These are phyloP conservation scores for Acacia confusa DNA, from an alignment of 306 rosid genomes.

Conservation along the genomic window DNA sequence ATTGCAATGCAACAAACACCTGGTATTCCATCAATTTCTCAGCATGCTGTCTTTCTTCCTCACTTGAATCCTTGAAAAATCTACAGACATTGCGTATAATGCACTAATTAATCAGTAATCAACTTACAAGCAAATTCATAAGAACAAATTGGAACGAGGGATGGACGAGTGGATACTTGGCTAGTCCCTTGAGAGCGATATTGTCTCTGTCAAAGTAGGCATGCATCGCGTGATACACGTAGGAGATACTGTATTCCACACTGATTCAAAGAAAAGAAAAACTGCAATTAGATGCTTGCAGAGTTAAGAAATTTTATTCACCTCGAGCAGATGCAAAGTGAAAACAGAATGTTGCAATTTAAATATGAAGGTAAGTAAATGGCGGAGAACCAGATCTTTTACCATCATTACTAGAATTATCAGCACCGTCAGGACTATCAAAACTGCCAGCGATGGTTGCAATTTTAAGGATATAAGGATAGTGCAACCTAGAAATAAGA, in stretches of 20 bases:
- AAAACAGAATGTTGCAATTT: not conserved
- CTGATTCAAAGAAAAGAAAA: not conserved
- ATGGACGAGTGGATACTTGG: not conserved
- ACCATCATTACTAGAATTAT: not conserved
- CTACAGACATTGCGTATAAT: not conserved
- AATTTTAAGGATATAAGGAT: too few species aligned
- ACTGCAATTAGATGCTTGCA: not conserved
- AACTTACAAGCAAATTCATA: not conserved
- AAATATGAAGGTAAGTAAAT: not conserved
- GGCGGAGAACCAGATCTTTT: not conserved
- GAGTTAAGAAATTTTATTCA: not conserved
- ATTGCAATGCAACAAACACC: not conserved
- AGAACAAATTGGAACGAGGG: not conserved
- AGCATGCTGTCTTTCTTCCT: not conserved
- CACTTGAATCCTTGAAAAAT: not conserved
- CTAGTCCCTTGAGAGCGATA: not conserved
- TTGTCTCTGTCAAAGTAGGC: not conserved
- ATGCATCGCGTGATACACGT: not conserved
- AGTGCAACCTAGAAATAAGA: not conserved
- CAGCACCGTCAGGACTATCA: not conserved
- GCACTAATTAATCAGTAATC: not conserved
- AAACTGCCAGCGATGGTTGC: not conserved
- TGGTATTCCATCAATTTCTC: not conserved
- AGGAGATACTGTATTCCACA: not conserved
- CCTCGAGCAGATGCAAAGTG: not conserved